phyloP scores from a whole-genome alignment of 148 eudicot species.

The Amaranthus palmeri region DNA sequence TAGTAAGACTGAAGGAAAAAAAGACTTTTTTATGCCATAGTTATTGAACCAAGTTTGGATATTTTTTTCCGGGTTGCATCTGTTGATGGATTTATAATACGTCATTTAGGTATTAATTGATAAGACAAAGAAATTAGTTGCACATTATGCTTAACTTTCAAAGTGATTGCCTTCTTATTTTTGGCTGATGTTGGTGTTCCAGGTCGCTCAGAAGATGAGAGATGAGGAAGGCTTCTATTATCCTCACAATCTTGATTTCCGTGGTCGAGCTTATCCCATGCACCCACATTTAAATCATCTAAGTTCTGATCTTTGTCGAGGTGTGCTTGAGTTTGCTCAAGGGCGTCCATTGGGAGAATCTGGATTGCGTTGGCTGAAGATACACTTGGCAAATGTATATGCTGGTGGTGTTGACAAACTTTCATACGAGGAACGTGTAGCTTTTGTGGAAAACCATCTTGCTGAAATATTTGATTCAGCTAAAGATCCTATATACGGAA shows the following conservation, averaged over 20 bases:
- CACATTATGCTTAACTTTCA: neutral
- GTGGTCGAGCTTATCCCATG: conserved; percentile 96
- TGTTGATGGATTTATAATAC: neutral
- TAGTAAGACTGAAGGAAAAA: neutral
- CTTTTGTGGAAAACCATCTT: conserved; percentile 66
- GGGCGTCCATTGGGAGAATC: conserved; percentile 80
- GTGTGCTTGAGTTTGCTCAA: conserved; percentile 86
- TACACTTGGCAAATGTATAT: conserved; percentile 81
- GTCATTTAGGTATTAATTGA: neutral
- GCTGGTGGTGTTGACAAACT: conserved; percentile 80
- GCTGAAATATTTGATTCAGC: conserved; percentile 71
- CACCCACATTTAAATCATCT: conserved; percentile 88
- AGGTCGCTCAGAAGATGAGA: conserved; percentile 88
- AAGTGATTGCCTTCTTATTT: conserved; percentile 1
- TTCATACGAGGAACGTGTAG: conserved; percentile 66
- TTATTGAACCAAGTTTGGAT: neutral
- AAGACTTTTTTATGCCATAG: neutral
- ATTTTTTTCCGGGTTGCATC: neutral
- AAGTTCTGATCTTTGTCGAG: conserved; percentile 88
- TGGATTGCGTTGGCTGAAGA: conserved; percentile 76
- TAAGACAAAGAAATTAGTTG: neutral
- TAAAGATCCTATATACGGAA: conserved; percentile 59
- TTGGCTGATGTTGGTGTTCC: conserved; percentile 20
- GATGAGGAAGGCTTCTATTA: conserved; percentile 89
- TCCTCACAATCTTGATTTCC: conserved; percentile 86